Evolutionary conservation across 805 yeast genomes (phyloP), one percentile per base, ranked within the genome.

Genomic region (Saccharomycopsis microspora): DNA sequence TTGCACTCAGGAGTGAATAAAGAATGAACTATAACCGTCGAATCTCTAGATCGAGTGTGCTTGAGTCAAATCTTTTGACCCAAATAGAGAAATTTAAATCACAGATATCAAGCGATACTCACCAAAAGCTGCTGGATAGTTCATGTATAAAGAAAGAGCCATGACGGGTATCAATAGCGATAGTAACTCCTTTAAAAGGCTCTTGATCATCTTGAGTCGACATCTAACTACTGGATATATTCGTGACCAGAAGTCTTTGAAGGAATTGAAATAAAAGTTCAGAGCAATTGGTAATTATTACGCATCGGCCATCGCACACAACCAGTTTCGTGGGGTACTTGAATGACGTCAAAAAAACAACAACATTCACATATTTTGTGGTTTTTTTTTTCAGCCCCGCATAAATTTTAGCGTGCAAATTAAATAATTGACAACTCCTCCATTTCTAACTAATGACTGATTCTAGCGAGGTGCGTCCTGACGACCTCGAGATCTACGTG

Each of bases 401-500:
- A 19, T 19, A 19, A 19, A 19, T 19, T 19, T 19, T 19, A 19
- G 19, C 19, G 19, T 19, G 19, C 19, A 19, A 19, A 19, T 19
- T 19, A 19, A 19, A 19, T 19, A 19, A 19, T 19, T 19, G 19
- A 19, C 19, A 19, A 19, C 19, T 19, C 19, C 19, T 19, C 19
- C 19, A 19, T 19, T 19, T 19, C 19, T 19, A 19, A 19, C 19
- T 19, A 19, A 19, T 19, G 19, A 19, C 19, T 19, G 19, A 19
- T 19, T 19, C 19, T 19, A 19, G 19, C 19, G 19, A 19, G 19
- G 19, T 19, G 19, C 19, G 19, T 19, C 32, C 32, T 9, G 36
- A 42, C 29, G 31, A 35, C 6, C 48, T 53, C 65, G 83, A 77
- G 54, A 59, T 75, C 38, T 88, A 78, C 66, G 64, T 93, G 54